Evolutionary conservation across 768 basidiomycete genomes (phyloP), one percentile per base, ranked within the genome.

Genomic region (Tephrocybe rancida): DNA sequence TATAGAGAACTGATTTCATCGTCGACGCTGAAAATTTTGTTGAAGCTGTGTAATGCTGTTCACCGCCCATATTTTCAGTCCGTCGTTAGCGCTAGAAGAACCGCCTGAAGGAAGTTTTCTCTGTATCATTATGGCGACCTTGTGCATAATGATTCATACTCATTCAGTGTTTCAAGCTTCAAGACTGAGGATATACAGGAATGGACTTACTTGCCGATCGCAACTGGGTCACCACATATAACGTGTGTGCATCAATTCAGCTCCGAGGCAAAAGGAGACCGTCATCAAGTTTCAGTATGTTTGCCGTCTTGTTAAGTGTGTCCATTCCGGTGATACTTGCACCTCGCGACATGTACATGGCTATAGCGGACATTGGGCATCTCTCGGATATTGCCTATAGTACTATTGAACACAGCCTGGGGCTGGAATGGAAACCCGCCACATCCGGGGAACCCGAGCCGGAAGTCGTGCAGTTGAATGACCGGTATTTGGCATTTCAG

Each of bases 1-100:
- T n/a, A n/a, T n/a, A 30, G 13, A 5, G 45, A 47, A 32, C 45
- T 47, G n/a, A 8, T 9, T 16, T 37, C 14, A 13, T 37, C n/a
- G 10, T 9, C 30, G 7, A 13, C 30, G 35, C 35, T 8, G 10
- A 5, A 24, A 44, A 24, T 25, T n/a, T 44, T 43, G 11, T 10
- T 35, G 45, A 38, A 48, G 45, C 52, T 32, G 50, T 56, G 50
- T 26, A 48, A 56, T 42, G 32, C 50, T 52, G 45, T 56, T 29
- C 50, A 37, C 7, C 34, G 55, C 44, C 22, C 32, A 9, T n/a
- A 18, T 9, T 42, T 39, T 5, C 21, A 29, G 14, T 1, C 43
- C 13, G 54, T 42, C n/a, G 19, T 24, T 9, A 39, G 6, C 6
- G n/a, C 6, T n/a, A n/a, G n/a, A n/a, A n/a, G n/a, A n/a, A n/a